Base-by-base conservation (phyloP, 1,284 basidiomycete species). In the Heterobasidion occidentale region DNA sequence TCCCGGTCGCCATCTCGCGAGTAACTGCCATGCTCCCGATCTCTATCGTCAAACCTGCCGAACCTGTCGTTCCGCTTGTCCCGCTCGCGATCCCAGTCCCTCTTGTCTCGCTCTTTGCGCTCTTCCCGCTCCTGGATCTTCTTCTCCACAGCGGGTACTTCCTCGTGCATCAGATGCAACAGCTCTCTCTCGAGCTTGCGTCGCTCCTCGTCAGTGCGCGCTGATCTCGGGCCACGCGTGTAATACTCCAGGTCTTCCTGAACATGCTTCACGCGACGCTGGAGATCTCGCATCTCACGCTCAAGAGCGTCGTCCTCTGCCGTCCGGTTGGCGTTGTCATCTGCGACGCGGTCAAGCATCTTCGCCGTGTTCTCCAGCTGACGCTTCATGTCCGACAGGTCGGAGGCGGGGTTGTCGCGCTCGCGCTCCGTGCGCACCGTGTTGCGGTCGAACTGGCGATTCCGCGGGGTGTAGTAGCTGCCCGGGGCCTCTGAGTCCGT, bases 211-310 rank as follows among this genome's bases (percentile, higher is more conserved):
- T 96, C 92, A 69, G 92, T 93, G 9, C 82, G 79, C 6, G 77
- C 71, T 9, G 86, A 83, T 56, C 86, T 79, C 1, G 94, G 84
- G 0, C 93, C 91, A 17, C 88, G 84, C 17, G 88, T 85, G 56
- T 89, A 84, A 65, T 96, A 94, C 51, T 98, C 95, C 49, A 99
- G 78, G 69, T 99, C 96, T 61, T 98, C 94, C 68, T 94, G 89
- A 9, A 99, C 81, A 19, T 94, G 78, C 65, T 87, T 86, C 55
- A 98, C 93, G 42, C 88, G 83, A 68, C 92, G 92, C 55, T 86
- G 87, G 42, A 99, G 74, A 63, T 96, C 92, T 9, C 90, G 85
- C 74, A 98, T 82, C 72, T 98, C 96, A 56, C 88, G 80, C 60
- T 97, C 92, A 15, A 99, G 78, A 54, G 81, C 87, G 59, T 97